phyloP scores from a whole-genome alignment of 1,284 basidiomycete genomes.

The Ustilago sp. region DNA sequence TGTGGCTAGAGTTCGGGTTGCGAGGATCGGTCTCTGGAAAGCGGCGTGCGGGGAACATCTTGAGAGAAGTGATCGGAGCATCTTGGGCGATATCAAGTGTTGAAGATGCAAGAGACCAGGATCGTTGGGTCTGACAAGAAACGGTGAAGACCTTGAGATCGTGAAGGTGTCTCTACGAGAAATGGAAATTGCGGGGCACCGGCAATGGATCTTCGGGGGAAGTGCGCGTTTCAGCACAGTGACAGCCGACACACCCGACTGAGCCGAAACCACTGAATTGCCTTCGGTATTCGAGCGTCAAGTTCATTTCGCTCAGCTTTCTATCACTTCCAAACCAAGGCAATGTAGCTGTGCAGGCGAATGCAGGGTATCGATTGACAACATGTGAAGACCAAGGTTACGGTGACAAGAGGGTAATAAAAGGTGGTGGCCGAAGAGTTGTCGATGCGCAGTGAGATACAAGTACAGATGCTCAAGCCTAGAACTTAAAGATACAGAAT shows the following conservation, averaged over 20 bases:
- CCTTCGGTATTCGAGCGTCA: neutral
- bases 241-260: constrained; percentile 27
- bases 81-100: constrained; percentile 1
- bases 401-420: constrained; percentile 17
- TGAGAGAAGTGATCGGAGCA: constrained; percentile 21
- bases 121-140: neutral
- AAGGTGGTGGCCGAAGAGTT: neutral
- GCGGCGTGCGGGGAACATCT: neutral
- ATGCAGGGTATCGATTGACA: constrained; percentile 14
- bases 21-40: neutral
- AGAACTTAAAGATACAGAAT: constrained; percentile 12
- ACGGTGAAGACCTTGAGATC: neutral
- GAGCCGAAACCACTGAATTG: constrained; percentile 18
- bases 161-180: neutral
- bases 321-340: neutral
- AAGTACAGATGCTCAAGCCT: constrained; percentile 14
- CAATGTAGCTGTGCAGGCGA: constrained; percentile 1
- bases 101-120: neutral
- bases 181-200: constrained; percentile 18
- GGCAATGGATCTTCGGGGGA: constrained; percentile 1
- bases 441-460: constrained; percentile 9
- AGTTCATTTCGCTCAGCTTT: neutral
- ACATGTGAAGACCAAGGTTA: neutral
- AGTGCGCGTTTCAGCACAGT: constrained; percentile 7
- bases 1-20: constrained; percentile 25